Evolutionary conservation across 2,329 filamentous ascomycete genomes (phyloP).

Genomic region (Albophoma yamanashiensis): DNA sequence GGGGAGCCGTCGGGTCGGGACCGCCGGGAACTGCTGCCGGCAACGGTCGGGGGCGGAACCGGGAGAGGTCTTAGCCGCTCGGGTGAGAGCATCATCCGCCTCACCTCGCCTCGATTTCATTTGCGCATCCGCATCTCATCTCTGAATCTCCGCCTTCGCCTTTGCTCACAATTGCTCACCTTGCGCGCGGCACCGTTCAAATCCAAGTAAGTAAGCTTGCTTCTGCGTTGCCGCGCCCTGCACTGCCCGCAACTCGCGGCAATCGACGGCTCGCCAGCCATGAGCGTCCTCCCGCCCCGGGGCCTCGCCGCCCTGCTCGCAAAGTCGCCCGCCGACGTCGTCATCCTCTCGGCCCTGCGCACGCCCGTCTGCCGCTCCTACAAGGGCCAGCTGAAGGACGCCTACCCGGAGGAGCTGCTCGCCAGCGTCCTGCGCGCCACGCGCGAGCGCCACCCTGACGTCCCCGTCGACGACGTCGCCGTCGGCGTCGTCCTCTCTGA

Average conservation of each 20-base stretch:
- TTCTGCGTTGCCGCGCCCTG: neutral
- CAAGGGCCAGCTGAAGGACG: conserved; percentile 75
- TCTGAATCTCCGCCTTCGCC: neutral
- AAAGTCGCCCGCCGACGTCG: conserved; percentile 71
- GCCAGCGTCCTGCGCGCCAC: conserved; percentile 42
- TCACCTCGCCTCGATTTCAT: neutral
- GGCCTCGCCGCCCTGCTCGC: conserved; percentile 67
- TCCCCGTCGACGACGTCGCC: conserved; percentile 64
- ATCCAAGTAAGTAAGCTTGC: neutral
- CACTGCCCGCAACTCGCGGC: neutral
- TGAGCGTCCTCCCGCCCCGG: conserved; percentile 6
- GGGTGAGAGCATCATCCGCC: neutral
- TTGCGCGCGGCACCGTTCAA: too few species aligned
- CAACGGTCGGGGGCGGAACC: neutral
- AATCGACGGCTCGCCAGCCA: neutral
- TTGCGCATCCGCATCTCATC: neutral
- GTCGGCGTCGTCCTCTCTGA: conserved; percentile 86
- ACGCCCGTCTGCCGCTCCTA: conserved; percentile 78
- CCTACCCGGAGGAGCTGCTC: conserved; percentile 85
- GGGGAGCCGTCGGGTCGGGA: neutral
- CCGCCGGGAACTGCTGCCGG: neutral
- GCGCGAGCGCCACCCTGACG: conserved; percentile 50
- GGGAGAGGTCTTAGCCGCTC: neutral
- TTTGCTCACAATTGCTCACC: neutral
- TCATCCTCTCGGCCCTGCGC: conserved; percentile 83